Evolutionary conservation across 1,139 yeast species (phyloP).

Genomic region (Pichia sp.): DNA sequence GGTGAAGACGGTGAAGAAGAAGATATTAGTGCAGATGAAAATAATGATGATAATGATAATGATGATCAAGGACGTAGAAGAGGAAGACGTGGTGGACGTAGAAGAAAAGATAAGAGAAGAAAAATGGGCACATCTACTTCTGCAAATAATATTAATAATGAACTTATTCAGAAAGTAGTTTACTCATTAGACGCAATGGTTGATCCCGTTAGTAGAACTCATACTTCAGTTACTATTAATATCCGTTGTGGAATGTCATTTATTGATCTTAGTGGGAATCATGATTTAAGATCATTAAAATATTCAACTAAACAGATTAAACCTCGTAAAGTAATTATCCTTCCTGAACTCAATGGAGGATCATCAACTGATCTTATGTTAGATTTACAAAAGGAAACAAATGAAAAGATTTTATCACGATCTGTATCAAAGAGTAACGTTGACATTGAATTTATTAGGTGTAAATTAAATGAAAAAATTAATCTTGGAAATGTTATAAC

Average conservation of each 20-base stretch:
- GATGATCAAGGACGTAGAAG: constrained; percentile 7
- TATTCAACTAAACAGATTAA: constrained; percentile 75
- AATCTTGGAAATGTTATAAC: constrained; percentile 57
- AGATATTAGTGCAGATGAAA: constrained; percentile 11
- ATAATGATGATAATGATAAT: constrained; percentile 9
- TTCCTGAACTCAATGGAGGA: constrained; percentile 25
- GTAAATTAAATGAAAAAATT: constrained; percentile 38
- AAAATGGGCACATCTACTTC: no score
- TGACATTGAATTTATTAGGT: constrained; percentile 25
- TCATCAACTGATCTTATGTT: constrained; percentile 17
- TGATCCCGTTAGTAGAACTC: constrained; percentile 43
- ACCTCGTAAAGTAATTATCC: constrained; percentile 65
- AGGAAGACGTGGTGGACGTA: constrained; percentile 17
- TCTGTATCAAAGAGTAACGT: not conserved
- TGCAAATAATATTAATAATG: constrained; percentile 32
- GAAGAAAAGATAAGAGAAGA: constrained; percentile 12
- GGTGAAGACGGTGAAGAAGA: constrained; percentile 25
- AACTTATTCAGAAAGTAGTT: constrained; percentile 24
- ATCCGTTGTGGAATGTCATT: constrained; percentile 69
- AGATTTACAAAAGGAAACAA: constrained; percentile 20
- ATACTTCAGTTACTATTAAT: constrained; percentile 39
- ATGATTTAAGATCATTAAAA: constrained; percentile 75
- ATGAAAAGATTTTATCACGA: no score
- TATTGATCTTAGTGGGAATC: constrained; percentile 79
- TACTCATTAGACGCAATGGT: constrained; percentile 52